phyloP scores from a whole-genome alignment of 2,329 filamentous ascomycete species.

The Colletotrichum sp. region DNA sequence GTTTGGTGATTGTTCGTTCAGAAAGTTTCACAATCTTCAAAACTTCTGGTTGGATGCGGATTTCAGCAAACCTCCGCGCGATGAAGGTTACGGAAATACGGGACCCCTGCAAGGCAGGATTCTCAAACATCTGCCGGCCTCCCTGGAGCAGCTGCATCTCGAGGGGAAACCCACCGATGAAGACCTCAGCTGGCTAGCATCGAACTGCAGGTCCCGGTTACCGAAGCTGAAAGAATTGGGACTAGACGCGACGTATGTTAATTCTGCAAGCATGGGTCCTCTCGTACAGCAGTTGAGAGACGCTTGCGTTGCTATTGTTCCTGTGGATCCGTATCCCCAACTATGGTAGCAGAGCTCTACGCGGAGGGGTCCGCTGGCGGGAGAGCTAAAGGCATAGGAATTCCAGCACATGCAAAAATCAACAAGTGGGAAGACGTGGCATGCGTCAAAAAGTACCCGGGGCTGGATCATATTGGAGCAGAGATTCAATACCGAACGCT shows the following conservation, averaged over 20 bases:
- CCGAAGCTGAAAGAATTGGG: neutral
- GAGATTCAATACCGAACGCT: neutral
- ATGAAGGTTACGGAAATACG: neutral
- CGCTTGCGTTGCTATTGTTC: neutral
- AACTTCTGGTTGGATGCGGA: neutral
- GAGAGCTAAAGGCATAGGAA: neutral
- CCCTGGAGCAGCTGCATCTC: neutral
- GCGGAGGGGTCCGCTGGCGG: neutral
- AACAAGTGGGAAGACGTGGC: neutral
- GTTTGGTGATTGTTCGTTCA: rapidly evolving
- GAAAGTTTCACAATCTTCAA: neutral
- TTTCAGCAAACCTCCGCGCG: neutral
- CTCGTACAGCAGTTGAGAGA: neutral
- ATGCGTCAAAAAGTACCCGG: neutral
- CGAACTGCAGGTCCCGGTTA: neutral
- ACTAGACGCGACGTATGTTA: neutral
- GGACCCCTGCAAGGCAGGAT: neutral
- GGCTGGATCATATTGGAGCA: neutral
- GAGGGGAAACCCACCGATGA: neutral
- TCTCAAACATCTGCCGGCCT: neutral
- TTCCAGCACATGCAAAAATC: rapidly evolving
- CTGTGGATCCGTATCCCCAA: neutral
- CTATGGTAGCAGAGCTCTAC: neutral
- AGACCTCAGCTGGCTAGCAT: neutral
- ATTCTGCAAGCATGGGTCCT: neutral